These are phyloP conservation scores for Cryptosporidium meleagridis DNA, from an alignment of 169 alveolate species.

Conservation along the genomic window DNA sequence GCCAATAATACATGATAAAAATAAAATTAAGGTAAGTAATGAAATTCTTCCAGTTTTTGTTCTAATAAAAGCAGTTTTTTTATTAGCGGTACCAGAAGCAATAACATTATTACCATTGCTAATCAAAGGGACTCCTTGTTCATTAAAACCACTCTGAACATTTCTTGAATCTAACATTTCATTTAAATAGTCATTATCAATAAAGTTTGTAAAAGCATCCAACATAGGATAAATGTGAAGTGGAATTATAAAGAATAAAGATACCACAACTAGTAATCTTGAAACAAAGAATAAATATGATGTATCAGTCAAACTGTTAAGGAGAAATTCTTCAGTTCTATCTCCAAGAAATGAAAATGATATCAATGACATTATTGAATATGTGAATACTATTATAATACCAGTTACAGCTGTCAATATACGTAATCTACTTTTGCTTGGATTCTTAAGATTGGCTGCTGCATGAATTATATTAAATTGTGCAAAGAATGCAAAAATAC, in stretches of 20 bases:
- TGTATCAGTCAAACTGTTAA: not conserved
- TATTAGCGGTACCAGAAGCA: not conserved
- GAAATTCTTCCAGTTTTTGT: conserved; percentile 53
- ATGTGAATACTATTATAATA: conserved; percentile 46
- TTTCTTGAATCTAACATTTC: conserved; percentile 6
- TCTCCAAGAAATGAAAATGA: conserved; percentile 31
- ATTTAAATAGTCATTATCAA: conserved; percentile 26
- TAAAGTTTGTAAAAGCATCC: conserved; percentile 54
- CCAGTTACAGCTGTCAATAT: conserved; percentile 50
- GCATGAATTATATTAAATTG: conserved; percentile 66
- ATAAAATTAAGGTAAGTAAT: conserved; percentile 10
- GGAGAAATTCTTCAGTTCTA: conserved; percentile 25
- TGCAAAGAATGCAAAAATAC: conserved; percentile 61
- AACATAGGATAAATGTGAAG: conserved; percentile 69
- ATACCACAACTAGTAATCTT: conserved; percentile 4
- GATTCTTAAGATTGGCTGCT: conserved; percentile 17
- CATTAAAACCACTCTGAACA: not conserved
- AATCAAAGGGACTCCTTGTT: not conserved
- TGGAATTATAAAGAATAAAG: conserved; percentile 49
- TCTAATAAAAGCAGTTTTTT: conserved; percentile 15
- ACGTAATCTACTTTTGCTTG: conserved; percentile 23
- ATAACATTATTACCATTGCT: not conserved
- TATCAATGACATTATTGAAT: conserved; percentile 17
- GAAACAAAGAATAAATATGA: conserved; percentile 5
- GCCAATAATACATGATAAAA: conserved; percentile 31